A percentile compares a stretch with the other conserved stretches of the same genome.
phyloP scores from a whole-genome alignment of 2,329 filamentous ascomycete species.

The Sclerotinia trifoliorum region DNA sequence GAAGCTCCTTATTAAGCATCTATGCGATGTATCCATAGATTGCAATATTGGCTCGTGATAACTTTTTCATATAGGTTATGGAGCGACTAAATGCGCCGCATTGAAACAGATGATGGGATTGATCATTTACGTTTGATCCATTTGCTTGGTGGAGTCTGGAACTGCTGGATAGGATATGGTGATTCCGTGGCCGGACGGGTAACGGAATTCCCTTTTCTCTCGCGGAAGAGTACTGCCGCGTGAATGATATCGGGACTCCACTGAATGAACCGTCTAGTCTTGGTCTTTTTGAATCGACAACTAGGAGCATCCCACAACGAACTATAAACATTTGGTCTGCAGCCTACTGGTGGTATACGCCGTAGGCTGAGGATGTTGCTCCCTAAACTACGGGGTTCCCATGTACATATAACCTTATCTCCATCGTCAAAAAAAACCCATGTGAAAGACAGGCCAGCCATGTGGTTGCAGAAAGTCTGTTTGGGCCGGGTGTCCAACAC shows the following conservation, averaged over 20 bases:
- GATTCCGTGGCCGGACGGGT: not conserved
- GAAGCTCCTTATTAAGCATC: not conserved
- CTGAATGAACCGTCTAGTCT: not conserved
- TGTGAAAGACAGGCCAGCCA: constrained; percentile 10
- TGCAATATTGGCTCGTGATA: constrained; percentile 10
- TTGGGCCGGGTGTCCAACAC: not conserved
- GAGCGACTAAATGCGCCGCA: not conserved
- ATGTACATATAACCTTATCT: not conserved
- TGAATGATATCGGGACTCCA: not conserved
- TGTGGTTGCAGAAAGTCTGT: constrained; percentile 3
- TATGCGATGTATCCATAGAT: not conserved
- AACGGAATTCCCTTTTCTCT: constrained; percentile 6
- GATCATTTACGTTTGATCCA: not conserved
- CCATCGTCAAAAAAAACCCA: not conserved
- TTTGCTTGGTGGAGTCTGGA: not conserved
- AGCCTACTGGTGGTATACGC: not conserved
- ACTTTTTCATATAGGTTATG: not conserved
- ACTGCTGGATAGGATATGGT: not conserved
- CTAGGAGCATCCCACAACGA: not conserved
- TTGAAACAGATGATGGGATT: constrained; percentile 6
- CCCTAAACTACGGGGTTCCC: not conserved
- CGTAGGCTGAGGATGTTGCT: not conserved
- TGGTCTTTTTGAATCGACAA: not conserved
- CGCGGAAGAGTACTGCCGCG: constrained; percentile 2
- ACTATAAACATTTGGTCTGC: not conserved